Conservation (phyloP, 768 basidiomycete genomes). For the Pisolithus sp. region DNA sequence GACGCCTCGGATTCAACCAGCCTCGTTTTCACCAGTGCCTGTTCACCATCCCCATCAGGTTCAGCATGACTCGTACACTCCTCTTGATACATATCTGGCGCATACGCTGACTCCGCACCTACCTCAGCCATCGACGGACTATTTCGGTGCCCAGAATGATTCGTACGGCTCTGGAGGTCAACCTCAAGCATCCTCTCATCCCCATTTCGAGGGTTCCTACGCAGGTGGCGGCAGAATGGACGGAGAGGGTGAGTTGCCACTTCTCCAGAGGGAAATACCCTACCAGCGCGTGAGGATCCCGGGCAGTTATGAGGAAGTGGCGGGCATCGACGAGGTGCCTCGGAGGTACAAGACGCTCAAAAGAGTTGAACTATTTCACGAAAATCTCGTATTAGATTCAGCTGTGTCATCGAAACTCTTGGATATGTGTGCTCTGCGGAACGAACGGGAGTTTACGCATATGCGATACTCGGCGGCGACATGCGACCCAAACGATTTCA, state of each 20-base stretch:
- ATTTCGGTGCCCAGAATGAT: conserved; percentile 14
- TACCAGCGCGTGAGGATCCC: conserved; percentile 33
- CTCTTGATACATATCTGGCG: conserved; percentile 18
- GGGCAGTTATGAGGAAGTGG: conserved; percentile 35
- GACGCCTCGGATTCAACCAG: conserved; percentile 17
- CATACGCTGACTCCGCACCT: conserved; percentile 21
- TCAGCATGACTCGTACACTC: conserved; percentile 12
- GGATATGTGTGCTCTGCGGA: conserved; percentile 68
- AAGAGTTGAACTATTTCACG: conserved; percentile 86
- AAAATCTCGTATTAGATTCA: conserved; percentile 89
- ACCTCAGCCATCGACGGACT: conserved; percentile 9
- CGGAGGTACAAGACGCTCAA: conserved; percentile 92
- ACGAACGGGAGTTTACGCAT: conserved; percentile 87
- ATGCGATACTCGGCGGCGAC: conserved; percentile 97
- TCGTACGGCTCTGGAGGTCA: conserved; percentile 13
- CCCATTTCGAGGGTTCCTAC: conserved; percentile 25
- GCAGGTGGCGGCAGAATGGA: conserved; percentile 38
- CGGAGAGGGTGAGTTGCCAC: conserved; percentile 63
- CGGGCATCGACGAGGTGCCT: conserved; percentile 48
- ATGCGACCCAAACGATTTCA: conserved; percentile 92
- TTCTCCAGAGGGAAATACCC: conserved; percentile 42
- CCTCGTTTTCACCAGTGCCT: conserved; percentile 11
- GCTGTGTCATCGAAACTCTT: conserved; percentile 88
- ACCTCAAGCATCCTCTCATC: conserved; percentile 17
- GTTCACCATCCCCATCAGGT: conserved; percentile 23